Percentiles rank a stretch among this genome's conserved stretches.
Evolutionary conservation across 2,329 filamentous ascomycete species (phyloP).

Genomic region (Cordyceps cicadae): DNA sequence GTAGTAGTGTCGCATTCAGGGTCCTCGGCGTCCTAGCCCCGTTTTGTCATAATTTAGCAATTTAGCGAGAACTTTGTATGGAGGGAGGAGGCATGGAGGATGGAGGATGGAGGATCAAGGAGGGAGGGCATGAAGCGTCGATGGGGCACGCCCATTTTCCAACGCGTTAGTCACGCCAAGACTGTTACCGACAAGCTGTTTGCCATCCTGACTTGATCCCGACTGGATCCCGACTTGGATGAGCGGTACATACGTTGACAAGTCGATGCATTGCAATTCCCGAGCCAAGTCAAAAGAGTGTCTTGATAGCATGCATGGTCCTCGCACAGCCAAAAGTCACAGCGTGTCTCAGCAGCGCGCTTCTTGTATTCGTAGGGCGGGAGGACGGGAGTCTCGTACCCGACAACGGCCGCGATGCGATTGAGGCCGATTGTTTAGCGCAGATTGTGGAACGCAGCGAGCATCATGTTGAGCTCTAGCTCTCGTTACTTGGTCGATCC

Average conservation of each 20-base stretch:
- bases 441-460: too few species aligned
- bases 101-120: too few species aligned
- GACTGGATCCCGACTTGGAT: too few species aligned
- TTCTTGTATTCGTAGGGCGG: background rate
- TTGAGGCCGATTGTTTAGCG: too few species aligned
- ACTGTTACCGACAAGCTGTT: background rate
- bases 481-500: too few species aligned
- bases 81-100: too few species aligned
- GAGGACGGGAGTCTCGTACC: background rate
- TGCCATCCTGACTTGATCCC: background rate
- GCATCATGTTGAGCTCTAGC: too few species aligned
- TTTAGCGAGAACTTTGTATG: background rate
- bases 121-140: too few species aligned
- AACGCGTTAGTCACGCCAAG: background rate
- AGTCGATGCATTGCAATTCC: background rate
- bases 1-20: background rate
- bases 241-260: background rate
- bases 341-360: background rate
- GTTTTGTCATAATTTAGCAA: background rate
- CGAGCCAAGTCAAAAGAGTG: background rate
- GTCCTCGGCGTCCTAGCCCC: background rate
- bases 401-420: too few species aligned
- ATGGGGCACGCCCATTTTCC: too few species aligned
- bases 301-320: too few species aligned
- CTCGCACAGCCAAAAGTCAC: background rate